Base-by-base conservation (phyloP, 805 yeast species). In the Candida montana region DNA sequence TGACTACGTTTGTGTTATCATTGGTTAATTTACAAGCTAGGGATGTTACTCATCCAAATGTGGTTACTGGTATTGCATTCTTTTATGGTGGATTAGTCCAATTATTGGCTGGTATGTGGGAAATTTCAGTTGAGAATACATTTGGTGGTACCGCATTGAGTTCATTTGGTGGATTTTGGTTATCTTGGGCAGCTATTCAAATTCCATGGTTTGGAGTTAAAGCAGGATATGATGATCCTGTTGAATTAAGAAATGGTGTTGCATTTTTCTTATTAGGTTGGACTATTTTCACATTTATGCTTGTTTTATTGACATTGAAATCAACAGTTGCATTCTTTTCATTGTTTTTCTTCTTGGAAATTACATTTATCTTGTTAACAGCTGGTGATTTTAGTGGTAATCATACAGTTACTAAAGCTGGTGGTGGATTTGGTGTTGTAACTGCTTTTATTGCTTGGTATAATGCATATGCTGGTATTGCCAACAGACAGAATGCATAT, bases 151-250 rank as follows among this genome's bases (percentile, higher is more conserved):
- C 80, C 11, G 83, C 84, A 2, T 64, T 81, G 40, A 57, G 74
- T 35, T 74, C 81, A 4, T 80, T 68, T 50, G 89, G 89, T 38
- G 83, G 81, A 3, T 83, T 81, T 59, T 82, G 89, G 89, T 55
- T 81, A 52, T 63, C 81, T 18, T 83, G 63, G 53, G 82, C 76
- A 26, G 81, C 86, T 2, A 70, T 83, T 34, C 60, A 72, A 47
- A 65, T 81, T 31, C 71, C 71, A 12, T 72, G 77, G 54, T 83
- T 82, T 59, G 83, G 83, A 26, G 77, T 82, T 43, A 61, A 59
- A 21, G 64, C 60, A 4, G 79, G 88, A 13, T 81, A 79, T 51
- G 57, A 54, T 5, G 70, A 59, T 30, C 57, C 55, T 17, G 52
- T 51, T 2, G 64, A 67, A 39, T 59, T 74, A 19, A 58, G 53